Evolutionary conservation across 2,329 filamentous ascomycete species (phyloP).

Genomic region (Pyrenophora teres): DNA sequence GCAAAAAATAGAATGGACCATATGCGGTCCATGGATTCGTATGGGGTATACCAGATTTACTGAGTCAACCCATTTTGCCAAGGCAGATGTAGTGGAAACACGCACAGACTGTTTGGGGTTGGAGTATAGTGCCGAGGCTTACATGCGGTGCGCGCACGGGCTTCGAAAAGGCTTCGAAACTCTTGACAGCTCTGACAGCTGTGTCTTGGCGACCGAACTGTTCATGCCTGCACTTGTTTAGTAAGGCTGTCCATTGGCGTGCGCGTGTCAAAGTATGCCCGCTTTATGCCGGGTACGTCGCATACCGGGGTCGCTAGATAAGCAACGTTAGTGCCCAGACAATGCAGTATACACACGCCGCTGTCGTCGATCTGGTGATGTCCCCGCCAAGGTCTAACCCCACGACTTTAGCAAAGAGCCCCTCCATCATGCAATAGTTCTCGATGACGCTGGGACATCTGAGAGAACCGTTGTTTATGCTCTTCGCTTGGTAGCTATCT

Average conservation of each 20-base stretch:
- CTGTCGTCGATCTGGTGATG: neutral
- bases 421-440: neutral
- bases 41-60: no score
- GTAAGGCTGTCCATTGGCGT: neutral
- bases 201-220: neutral
- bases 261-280: conserved; percentile 1
- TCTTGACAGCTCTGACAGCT: neutral
- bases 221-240: neutral
- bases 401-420: neutral
- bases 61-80: neutral
- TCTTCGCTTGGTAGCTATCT: neutral
- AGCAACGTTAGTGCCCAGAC: neutral
- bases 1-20: neutral
- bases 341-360: neutral
- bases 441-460: neutral
- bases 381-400: neutral
- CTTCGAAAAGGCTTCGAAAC: neutral
- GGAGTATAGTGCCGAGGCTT: neutral
- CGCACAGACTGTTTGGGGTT: neutral
- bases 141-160: neutral
- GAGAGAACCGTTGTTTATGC: neutral
- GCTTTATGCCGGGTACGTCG: neutral
- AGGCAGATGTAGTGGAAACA: neutral
- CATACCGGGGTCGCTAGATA: neutral
- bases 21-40: no score